phyloP scores from a whole-genome alignment of 345 rosid species.

The Pistacia integerrima region DNA sequence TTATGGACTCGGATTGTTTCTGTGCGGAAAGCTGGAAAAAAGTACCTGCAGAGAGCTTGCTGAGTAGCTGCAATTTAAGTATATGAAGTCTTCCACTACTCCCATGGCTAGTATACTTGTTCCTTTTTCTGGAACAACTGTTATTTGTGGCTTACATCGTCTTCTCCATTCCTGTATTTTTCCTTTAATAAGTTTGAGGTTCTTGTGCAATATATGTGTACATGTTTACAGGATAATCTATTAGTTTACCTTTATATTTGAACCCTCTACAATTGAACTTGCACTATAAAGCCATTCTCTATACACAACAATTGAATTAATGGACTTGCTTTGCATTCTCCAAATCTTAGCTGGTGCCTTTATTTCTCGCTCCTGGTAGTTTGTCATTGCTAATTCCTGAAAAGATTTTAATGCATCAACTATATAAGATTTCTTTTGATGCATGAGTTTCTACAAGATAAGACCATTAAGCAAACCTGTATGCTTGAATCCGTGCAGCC shows the following conservation, averaged over 20 bases:
- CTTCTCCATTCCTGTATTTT: conserved; percentile 74
- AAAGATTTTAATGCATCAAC: conserved; percentile 18
- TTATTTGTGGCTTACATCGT: conserved; percentile 55
- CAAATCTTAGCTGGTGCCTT: conserved; percentile 69
- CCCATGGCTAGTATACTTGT: conserved; percentile 55
- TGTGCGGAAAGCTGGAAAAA: background rate
- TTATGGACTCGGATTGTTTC: no score
- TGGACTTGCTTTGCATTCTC: conserved; percentile 66
- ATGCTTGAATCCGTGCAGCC: conserved; percentile 91
- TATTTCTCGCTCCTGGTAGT: conserved; percentile 68
- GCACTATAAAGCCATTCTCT: conserved; percentile 87
- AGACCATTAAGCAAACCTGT: conserved; percentile 49
- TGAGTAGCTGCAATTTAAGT: conserved; percentile 71
- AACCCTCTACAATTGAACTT: conserved; percentile 62
- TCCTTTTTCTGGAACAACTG: conserved; percentile 54
- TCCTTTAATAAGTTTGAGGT: conserved; percentile 12
- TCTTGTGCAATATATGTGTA: background rate
- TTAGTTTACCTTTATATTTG: conserved; percentile 63
- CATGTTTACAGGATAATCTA: background rate
- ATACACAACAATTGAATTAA: conserved; percentile 63
- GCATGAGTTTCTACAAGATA: background rate
- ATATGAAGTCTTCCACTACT: conserved; percentile 89
- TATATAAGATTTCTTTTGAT: conserved; percentile 6
- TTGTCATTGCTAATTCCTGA: conserved; percentile 56
- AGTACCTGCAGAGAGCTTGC: conserved; percentile 75